Base-by-base conservation (phyloP, 1,284 basidiomycete genomes). In the Gymnopus androsaceus region DNA sequence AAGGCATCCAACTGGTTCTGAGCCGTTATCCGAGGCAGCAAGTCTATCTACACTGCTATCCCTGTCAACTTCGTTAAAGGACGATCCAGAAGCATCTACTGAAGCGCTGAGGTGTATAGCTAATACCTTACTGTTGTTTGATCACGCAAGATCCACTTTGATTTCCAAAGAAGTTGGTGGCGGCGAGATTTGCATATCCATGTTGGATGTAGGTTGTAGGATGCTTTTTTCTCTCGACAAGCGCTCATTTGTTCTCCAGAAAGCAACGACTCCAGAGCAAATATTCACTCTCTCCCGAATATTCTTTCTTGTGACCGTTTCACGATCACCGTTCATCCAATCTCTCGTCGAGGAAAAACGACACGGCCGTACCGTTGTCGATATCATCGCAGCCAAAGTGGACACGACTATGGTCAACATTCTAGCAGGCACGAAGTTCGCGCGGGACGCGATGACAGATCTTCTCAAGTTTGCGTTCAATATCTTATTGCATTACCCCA, bases 391-490 rank as follows among this genome's bases (percentile, higher is more conserved):
- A 12, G 57, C 69, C 14, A 87, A 88, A 63, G 75, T 83, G 42
- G 88, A 85, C 62, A 65, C 73, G n/a, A 69, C 81, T 37, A 71
- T 73, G 7, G 70, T 66, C 34, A 72, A 70, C 42, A 74, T 88
- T 51, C 72, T 82, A 27, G 67, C 72, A 19, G 79, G 80, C 42
- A 68, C 77, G 11, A 79, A 78, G 58, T 82, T 84, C 72, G 77
- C 82, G 9, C 78, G 78, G 56, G 89, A 92, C 58, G 88, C 89
- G 3, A 81, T 86, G 78, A 80, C 81, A 2, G 90, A 93, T 68
- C 66, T 90, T 37, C 78, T 93, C 55, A 93, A 93, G 65, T 77
- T 92, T 51, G 75, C 80, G 6, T 93, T 91, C 70, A 92, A 93
- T 64, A 66, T 92, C 34, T 76, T 89, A 52, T 69, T 85, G 45